Conservation (phyloP, 2,329 filamentous ascomycete genomes). For the Neofusicoccum laricinum region DNA sequence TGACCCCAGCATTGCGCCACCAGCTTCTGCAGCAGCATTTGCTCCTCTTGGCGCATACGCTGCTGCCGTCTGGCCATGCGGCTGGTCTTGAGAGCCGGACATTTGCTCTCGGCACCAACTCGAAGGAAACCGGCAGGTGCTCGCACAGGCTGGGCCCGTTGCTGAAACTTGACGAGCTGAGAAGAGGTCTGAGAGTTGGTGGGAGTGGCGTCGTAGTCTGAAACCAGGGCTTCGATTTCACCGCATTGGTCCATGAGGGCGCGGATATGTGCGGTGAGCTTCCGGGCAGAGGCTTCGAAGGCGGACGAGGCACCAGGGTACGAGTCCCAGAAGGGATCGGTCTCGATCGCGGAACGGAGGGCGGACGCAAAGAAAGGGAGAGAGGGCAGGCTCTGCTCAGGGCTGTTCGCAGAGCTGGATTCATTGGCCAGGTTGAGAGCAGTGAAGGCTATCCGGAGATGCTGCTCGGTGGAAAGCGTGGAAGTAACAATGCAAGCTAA, state of each 20-base stretch:
- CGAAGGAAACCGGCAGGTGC: not conserved
- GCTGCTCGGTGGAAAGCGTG: slow-evolving; percentile 46
- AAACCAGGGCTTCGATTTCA: slow-evolving; percentile 41
- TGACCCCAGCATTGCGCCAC: slow-evolving; percentile 44
- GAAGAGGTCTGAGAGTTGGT: slow-evolving; percentile 17
- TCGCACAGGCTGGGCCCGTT: slow-evolving; percentile 5
- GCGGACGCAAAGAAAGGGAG: slow-evolving; percentile 25
- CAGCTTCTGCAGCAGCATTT: slow-evolving; percentile 40
- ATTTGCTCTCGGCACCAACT: slow-evolving; percentile 2
- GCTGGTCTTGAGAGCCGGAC: slow-evolving; percentile 32
- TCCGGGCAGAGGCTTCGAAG: slow-evolving; percentile 42
- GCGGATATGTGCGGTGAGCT: slow-evolving; percentile 43
- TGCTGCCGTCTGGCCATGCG: slow-evolving; percentile 47
- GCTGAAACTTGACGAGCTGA: not conserved
- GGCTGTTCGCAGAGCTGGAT: slow-evolving; percentile 32
- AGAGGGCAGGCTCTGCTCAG: slow-evolving; percentile 25
- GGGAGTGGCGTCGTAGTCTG: slow-evolving; percentile 24
- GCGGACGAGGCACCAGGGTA: slow-evolving; percentile 40
- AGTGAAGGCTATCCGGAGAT: slow-evolving; percentile 47
- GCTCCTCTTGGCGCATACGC: slow-evolving; percentile 42
- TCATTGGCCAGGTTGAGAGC: slow-evolving; percentile 44
- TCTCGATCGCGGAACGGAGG: slow-evolving; percentile 37
- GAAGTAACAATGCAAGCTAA: slow-evolving; percentile 44
- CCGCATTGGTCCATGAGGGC: slow-evolving; percentile 45
- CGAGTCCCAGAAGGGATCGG: slow-evolving; percentile 44